phyloP scores from a whole-genome alignment of 345 rosid species.

The Streptanthus diversifolius region DNA sequence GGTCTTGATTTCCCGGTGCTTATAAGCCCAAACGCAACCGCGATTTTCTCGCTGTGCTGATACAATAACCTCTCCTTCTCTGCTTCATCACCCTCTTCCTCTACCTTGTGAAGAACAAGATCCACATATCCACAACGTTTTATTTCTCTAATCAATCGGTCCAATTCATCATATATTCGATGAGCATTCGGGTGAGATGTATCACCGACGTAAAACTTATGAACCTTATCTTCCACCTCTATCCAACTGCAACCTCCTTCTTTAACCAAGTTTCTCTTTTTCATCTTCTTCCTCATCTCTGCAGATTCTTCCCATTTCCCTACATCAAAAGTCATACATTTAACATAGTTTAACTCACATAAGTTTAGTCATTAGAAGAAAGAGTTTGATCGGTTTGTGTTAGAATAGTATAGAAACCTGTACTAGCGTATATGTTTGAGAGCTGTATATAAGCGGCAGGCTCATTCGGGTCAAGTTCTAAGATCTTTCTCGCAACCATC shows the following conservation, averaged over 20 bases:
- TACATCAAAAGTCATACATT: background rate
- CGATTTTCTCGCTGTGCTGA: constrained; percentile 82
- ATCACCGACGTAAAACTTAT: constrained; percentile 69
- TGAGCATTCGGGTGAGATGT: constrained; percentile 52
- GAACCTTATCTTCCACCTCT: constrained; percentile 56
- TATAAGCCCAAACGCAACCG: constrained; percentile 66
- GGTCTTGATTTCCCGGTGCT: constrained; percentile 50
- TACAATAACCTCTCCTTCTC: constrained; percentile 54
- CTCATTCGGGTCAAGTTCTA: constrained; percentile 59
- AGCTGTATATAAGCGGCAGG: constrained; percentile 65
- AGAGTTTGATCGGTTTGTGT: background rate
- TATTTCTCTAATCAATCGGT: constrained; percentile 42
- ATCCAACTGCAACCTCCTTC: constrained; percentile 88
- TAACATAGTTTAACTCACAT: background rate
- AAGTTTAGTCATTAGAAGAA: background rate
- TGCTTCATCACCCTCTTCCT: constrained; percentile 45
- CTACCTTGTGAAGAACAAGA: constrained; percentile 68
- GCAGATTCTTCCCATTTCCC: constrained; percentile 61
- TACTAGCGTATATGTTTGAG: constrained; percentile 65
- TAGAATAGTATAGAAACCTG: constrained; percentile 17
- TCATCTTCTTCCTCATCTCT: constrained; percentile 58
- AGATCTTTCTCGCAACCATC: constrained; percentile 57
- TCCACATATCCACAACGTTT: constrained; percentile 59
- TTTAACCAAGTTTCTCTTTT: constrained; percentile 50
- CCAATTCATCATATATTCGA: constrained; percentile 46